Base-by-base conservation (phyloP, 257 asterid genomes). In the Plantago major region DNA sequence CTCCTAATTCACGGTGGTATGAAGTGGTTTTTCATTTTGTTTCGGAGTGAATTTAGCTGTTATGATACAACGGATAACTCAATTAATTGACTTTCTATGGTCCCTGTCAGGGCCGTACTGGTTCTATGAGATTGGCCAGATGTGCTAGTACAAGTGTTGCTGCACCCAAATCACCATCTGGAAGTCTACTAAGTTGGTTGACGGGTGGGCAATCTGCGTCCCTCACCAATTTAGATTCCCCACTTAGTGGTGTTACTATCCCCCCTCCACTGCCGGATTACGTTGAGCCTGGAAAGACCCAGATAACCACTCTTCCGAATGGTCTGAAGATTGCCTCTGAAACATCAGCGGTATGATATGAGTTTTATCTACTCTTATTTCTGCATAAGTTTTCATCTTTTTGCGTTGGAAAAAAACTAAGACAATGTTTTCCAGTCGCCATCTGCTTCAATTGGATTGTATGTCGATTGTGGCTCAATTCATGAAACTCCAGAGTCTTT, bases 381-480 rank as follows among this genome's bases (percentile, higher is more conserved):
- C 8, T 18, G 48, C 51, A 45, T 51, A 22, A 69, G 53, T 8
- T 42, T 50, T 46, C 17, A 37, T 42, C 13, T 57, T 28, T 55
- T 47, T 51, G 65, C n/a, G 22, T 15, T 30, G 22, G 33, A 66
- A 26, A 64, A 67, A 51, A 26, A n/a, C 58, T 74, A 61, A 22
- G 60, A 65, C 16, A 11, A 9, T 50, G 42, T 58, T 69, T 17
- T 60, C 58, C 89, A 89, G 99, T 82, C 68, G 69, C 91, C 97
- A 65, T 83, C 79, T 9, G 92, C 97, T 63, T 86, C 95, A 51
- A 77, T 89, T 63, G 99, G 96, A 12, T 73, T 93, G 63, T 87
- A 77, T 74, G 94, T 93, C 57, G 95, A 87, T 66, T 77, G 95
- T 67, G 99, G 97, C 55, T 83, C 99, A 74, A 87, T 89, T 63